Percentiles rank a stretch among this genome's conserved stretches.
These are phyloP conservation scores for Mycogone perniciosa DNA, from an alignment of 2,329 filamentous ascomycete species.

Conservation along the genomic window DNA sequence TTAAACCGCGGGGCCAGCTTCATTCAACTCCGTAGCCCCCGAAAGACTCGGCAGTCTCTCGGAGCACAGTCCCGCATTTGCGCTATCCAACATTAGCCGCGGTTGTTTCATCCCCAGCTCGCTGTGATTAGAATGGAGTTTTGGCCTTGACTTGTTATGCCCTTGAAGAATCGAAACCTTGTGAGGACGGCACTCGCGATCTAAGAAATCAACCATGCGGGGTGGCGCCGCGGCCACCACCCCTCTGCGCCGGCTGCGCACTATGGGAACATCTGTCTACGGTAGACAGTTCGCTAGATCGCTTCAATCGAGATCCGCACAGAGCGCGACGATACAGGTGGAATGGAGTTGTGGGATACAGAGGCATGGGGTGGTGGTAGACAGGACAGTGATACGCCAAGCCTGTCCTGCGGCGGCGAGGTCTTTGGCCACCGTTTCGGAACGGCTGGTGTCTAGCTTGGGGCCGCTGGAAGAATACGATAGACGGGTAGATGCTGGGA, in stretches of 20 bases:
- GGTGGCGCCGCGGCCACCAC: constrained; percentile 11
- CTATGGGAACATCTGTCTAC: constrained; percentile 8
- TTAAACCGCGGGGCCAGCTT: background rate
- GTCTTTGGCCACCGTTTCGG: constrained; percentile 25
- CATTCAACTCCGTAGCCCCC: background rate
- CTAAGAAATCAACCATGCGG: constrained; percentile 14
- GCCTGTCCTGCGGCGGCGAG: constrained; percentile 14
- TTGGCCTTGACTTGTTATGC: too few species aligned
- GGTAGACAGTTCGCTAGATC: constrained; percentile 1
- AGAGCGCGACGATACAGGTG: background rate
- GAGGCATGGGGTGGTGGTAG: background rate
- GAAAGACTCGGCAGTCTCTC: background rate
- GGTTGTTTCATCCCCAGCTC: background rate
- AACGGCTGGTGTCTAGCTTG: constrained; percentile 26
- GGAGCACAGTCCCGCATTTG: background rate
- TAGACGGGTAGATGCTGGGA: constrained; percentile 64
- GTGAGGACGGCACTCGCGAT: background rate
- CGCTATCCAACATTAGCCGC: background rate
- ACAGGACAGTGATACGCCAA: background rate
- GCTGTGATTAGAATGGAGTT: too few species aligned
- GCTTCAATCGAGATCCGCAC: constrained; percentile 2
- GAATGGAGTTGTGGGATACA: constrained; percentile 2
- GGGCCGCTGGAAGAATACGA: constrained; percentile 90
- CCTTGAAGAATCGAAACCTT: background rate
- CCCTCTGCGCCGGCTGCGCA: constrained; percentile 15